These are phyloP conservation scores for Pyrus bretschneideri DNA, from an alignment of 306 rosid genomes.

Conservation along the genomic window DNA sequence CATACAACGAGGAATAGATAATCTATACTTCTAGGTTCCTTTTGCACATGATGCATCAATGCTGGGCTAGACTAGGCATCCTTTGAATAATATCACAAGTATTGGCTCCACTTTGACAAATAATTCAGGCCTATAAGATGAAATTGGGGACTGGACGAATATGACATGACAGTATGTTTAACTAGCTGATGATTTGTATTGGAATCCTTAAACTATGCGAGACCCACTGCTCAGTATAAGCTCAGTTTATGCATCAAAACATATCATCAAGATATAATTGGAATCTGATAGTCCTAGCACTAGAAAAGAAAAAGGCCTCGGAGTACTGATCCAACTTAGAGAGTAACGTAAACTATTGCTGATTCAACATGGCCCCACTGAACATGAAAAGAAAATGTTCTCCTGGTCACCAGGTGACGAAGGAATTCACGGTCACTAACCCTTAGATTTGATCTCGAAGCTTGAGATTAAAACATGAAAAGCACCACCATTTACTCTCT, in stretches of 20 bases:
- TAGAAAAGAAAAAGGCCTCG: no score
- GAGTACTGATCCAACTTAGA: background rate
- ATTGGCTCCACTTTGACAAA: background rate
- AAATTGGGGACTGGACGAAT: no score
- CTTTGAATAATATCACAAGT: background rate
- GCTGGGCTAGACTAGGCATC: background rate
- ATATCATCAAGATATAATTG: background rate
- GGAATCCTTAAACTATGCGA: background rate
- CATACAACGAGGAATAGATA: background rate
- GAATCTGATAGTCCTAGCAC: background rate
- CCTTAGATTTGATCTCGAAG: no score
- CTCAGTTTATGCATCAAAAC: background rate
- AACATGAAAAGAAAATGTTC: background rate
- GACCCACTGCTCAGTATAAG: background rate
- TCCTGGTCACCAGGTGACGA: no score
- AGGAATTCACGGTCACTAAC: no score
- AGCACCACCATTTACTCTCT: no score
- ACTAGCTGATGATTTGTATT: background rate
- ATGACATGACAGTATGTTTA: no score
- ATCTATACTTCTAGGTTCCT: background rate
- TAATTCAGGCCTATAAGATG: background rate
- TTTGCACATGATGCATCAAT: background rate
- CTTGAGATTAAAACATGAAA: no score
- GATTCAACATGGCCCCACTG: background rate
- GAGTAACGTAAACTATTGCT: background rate